A percentile compares a stretch with the other conserved stretches of the same genome.
Conservation (phyloP, 1,284 basidiomycete genomes). For the Sanghuangporus baumii region DNA sequence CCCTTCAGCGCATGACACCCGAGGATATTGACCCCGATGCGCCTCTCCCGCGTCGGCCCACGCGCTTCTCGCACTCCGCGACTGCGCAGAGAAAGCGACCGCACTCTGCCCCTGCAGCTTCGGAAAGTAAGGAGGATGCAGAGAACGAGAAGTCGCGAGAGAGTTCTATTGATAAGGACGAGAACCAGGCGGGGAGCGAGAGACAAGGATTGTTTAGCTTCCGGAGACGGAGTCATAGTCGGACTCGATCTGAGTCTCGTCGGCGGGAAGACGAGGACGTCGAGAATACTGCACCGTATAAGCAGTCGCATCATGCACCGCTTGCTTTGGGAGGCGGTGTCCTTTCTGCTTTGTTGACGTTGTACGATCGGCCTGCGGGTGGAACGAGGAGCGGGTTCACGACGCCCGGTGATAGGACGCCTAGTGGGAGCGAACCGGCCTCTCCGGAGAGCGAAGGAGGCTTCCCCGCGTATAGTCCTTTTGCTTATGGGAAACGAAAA, state of each 20-base stretch:
- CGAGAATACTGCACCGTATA: not conserved
- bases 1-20: not conserved
- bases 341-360: slow-evolving; percentile 11
- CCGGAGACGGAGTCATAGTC: not conserved
- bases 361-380: slow-evolving; percentile 8
- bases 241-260: not conserved
- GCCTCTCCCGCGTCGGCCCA: not conserved
- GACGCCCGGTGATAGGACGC: slow-evolving; percentile 10
- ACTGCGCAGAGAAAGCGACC: not conserved
- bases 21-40: slow-evolving; percentile 10
- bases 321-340: slow-evolving; percentile 13
- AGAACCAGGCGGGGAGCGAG: not conserved
- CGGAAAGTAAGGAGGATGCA: not conserved
- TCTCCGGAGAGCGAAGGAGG: not conserved
- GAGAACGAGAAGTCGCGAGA: not conserved
- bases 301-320: not conserved
- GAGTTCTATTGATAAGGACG: not conserved
- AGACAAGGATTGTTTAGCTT: not conserved
- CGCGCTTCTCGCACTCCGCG: not conserved
- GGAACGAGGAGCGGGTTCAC: slow-evolving; percentile 2
- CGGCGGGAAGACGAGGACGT: slow-evolving; percentile 7
- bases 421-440: not conserved
- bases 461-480: not conserved
- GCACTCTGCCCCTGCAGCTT: not conserved
- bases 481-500: not conserved